phyloP scores from a whole-genome alignment of 257 asterid genomes.

The Nyctanthes arbortristis region DNA sequence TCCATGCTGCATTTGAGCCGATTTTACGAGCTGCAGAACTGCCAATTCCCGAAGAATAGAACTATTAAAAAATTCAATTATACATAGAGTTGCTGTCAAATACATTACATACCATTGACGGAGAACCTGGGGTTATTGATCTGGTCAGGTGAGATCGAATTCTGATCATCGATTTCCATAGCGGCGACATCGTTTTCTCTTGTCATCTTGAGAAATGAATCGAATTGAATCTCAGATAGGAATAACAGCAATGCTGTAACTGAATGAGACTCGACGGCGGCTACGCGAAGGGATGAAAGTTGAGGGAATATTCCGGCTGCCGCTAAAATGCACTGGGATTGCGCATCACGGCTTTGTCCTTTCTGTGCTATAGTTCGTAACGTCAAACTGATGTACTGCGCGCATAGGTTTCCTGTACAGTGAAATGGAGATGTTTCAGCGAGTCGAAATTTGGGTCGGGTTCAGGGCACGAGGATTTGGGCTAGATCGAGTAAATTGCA shows the following conservation, averaged over 20 bases:
- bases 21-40: constrained; percentile 89
- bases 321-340: constrained; percentile 18
- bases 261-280: not conserved
- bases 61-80: not conserved
- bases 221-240: constrained; percentile 30
- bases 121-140: constrained; percentile 71
- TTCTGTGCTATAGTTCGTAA: constrained; percentile 11
- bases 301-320: constrained; percentile 20
- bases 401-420: not conserved
- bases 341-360: constrained; percentile 12
- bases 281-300: not conserved
- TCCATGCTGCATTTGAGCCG: constrained; percentile 99
- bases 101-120: constrained; percentile 51
- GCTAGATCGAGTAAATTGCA: no score
- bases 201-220: constrained; percentile 41
- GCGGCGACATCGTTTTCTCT: constrained; percentile 50
- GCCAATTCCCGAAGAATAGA: constrained; percentile 28
- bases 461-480: no score
- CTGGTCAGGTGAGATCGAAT: constrained; percentile 50
- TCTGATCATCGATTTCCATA: constrained; percentile 76
- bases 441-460: constrained; percentile 2
- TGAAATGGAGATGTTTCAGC: not conserved
- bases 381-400: constrained; percentile 14
- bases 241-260: constrained; percentile 8
- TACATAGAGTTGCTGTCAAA: not conserved